A percentile compares a stretch with the other conserved stretches of the same genome.
Evolutionary conservation across 2,329 filamentous ascomycete genomes (phyloP).

Genomic region (Fusarium scirpi): DNA sequence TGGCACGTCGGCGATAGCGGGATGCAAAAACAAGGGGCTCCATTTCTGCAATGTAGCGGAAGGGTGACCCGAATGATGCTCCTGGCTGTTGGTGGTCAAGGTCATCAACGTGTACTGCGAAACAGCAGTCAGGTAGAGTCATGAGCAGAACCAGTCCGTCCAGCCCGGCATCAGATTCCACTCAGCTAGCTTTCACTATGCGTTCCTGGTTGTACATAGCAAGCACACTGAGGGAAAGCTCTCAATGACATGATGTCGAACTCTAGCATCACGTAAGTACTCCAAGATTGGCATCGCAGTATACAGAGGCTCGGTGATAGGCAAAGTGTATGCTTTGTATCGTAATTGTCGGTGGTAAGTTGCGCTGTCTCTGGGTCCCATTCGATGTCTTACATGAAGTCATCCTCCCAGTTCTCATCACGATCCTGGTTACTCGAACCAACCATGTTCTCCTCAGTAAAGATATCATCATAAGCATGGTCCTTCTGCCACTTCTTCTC

Average conservation of each 20-base stretch:
- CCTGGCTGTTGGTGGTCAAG: too few relatives aligned
- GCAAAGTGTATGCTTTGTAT: not conserved
- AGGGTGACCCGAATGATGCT: too few relatives aligned
- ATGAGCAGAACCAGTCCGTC: not conserved
- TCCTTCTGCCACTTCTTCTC: constrained; percentile 95
- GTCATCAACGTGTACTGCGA: too few relatives aligned
- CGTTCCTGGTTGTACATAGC: not conserved
- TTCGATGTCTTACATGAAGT: constrained; percentile 82
- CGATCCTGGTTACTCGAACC: constrained; percentile 87
- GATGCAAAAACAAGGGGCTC: not conserved
- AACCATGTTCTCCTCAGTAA: constrained; percentile 84
- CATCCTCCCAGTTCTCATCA: constrained; percentile 81
- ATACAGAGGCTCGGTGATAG: not conserved
- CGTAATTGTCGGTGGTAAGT: not conserved
- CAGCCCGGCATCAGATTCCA: not conserved
- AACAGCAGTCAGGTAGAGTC: not conserved
- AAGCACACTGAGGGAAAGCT: not conserved
- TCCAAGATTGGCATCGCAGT: not conserved
- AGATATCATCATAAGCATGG: constrained; percentile 96
- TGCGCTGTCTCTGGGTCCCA: too few relatives aligned
- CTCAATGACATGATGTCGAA: not conserved
- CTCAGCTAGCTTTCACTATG: too few relatives aligned
- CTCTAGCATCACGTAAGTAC: not conserved
- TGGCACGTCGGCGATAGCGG: not conserved
- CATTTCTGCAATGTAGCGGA: too few relatives aligned